These are phyloP conservation scores for Bretziella fagacearum DNA, from an alignment of 2,329 filamentous ascomycete genomes.

Conservation along the genomic window DNA sequence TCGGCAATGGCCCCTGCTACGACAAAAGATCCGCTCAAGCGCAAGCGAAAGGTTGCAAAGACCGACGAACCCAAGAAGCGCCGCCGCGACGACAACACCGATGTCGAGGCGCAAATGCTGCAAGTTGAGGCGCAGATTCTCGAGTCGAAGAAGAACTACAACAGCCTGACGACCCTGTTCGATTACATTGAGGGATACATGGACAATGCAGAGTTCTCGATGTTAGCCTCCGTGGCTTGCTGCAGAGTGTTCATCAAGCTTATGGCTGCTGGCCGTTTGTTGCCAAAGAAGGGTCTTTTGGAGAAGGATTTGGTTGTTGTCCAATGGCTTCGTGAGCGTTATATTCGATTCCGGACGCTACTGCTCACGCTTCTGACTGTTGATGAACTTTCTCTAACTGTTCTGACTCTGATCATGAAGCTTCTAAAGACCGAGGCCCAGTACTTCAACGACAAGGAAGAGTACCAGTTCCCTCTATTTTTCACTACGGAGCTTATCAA, in stretches of 20 bases:
- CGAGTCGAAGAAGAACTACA: constrained; percentile 78
- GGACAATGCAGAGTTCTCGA: constrained; percentile 35
- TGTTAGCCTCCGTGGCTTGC: constrained; percentile 60
- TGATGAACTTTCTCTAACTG: constrained; percentile 49
- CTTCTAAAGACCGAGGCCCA: constrained; percentile 65
- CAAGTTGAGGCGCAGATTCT: constrained; percentile 64
- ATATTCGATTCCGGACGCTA: constrained; percentile 50
- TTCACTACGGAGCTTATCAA: constrained; percentile 21
- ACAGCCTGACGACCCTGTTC: constrained; percentile 66
- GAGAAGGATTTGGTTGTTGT: constrained; percentile 61
- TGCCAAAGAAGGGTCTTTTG: constrained; percentile 44
- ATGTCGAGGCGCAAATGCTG: constrained; percentile 49
- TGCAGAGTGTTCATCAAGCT: constrained; percentile 76
- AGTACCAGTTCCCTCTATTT: constrained; percentile 45
- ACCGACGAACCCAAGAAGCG: constrained; percentile 34
- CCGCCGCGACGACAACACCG: constrained; percentile 29
- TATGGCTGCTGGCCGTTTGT: constrained; percentile 54
- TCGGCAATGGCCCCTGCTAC: constrained; percentile 12
- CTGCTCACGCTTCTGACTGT: constrained; percentile 45
- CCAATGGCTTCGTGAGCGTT: constrained; percentile 60
- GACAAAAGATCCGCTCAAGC: constrained; percentile 26
- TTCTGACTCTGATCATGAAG: constrained; percentile 66
- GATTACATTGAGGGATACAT: constrained; percentile 33
- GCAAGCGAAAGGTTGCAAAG: constrained; percentile 29
- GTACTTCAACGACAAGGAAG: constrained; percentile 40